Percentiles rank a stretch among this genome's conserved stretches.
phyloP scores from a whole-genome alignment of 768 basidiomycete genomes.

The Hypholoma fasciculare region DNA sequence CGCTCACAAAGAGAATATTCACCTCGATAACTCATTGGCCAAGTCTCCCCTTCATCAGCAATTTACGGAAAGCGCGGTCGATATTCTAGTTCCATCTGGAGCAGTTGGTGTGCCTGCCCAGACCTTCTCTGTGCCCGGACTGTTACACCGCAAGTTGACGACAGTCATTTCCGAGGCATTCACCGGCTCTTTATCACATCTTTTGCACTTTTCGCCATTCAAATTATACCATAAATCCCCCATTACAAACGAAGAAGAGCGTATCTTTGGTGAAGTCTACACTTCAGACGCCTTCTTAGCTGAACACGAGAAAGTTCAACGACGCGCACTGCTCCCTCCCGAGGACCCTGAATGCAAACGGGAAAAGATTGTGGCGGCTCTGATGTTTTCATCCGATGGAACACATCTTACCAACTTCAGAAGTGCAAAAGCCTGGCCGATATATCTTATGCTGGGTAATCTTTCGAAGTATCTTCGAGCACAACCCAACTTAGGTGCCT shows the following conservation, averaged over 20 bases:
- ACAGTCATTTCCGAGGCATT: no score
- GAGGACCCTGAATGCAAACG: no score
- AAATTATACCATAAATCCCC: no score
- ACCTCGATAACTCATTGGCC: conserved; percentile 10
- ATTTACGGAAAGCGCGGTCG: no score
- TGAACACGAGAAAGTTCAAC: neutral
- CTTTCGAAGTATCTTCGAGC: neutral
- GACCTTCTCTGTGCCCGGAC: conserved; percentile 25
- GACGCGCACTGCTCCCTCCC: neutral
- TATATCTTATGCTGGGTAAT: neutral
- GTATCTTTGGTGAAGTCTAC: conserved; percentile 20
- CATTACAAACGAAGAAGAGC: no score
- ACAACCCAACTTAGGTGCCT: neutral
- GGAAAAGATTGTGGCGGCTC: neutral
- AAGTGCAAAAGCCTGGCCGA: no score
- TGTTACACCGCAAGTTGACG: no score
- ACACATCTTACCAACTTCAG: no score
- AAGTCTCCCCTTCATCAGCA: conserved; percentile 1
- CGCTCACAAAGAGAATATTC: conserved; percentile 11
- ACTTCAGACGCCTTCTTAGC: conserved; percentile 19
- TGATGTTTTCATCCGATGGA: no score
- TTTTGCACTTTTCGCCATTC: no score
- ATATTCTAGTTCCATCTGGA: conserved; percentile 30
- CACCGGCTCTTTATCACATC: no score
- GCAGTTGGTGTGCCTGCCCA: conserved; percentile 11